Conservation (phyloP, 2,329 filamentous ascomycete species). For the Penicillium sp. region DNA sequence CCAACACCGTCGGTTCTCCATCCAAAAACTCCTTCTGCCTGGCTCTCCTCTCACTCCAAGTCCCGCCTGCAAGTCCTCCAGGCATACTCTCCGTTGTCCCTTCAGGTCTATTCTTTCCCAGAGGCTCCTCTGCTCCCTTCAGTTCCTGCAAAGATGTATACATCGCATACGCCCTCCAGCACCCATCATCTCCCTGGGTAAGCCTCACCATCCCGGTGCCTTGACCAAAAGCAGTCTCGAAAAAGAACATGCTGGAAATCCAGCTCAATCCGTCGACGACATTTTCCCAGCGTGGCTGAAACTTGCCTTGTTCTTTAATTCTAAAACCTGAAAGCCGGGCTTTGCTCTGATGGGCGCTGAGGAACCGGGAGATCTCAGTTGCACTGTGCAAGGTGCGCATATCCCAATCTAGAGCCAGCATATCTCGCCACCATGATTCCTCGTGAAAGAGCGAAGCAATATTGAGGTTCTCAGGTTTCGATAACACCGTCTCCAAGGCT, state of each 20-base stretch:
- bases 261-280: slow-evolving; percentile 38
- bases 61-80: slow-evolving; percentile 36
- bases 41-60: slow-evolving; percentile 43
- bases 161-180: slow-evolving; percentile 46
- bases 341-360: slow-evolving; percentile 31
- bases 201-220: slow-evolving; percentile 42
- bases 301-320: slow-evolving; percentile 39
- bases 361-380: slow-evolving; percentile 37
- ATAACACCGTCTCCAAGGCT: slow-evolving; percentile 31
- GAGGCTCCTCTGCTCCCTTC: slow-evolving; percentile 39
- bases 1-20: slow-evolving; percentile 45
- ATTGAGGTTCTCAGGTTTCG: slow-evolving; percentile 19
- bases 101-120: slow-evolving; percentile 36
- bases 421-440: slow-evolving; percentile 49
- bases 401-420: slow-evolving; percentile 47
- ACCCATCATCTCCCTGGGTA: slow-evolving; percentile 26
- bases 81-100: slow-evolving; percentile 43
- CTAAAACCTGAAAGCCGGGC: slow-evolving; percentile 35
- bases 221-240: slow-evolving; percentile 42
- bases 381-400: slow-evolving; percentile 41
- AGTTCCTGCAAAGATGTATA: slow-evolving; percentile 46
- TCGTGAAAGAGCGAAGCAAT: slow-evolving; percentile 37
- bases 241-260: slow-evolving; percentile 47
- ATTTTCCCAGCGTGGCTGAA: slow-evolving; percentile 34
- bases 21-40: slow-evolving; percentile 39